A percentile compares a stretch with the other conserved stretches of the same genome.
Evolutionary conservation across 2,329 filamentous ascomycete species (phyloP).

Genomic region (Boeremia exigua): DNA sequence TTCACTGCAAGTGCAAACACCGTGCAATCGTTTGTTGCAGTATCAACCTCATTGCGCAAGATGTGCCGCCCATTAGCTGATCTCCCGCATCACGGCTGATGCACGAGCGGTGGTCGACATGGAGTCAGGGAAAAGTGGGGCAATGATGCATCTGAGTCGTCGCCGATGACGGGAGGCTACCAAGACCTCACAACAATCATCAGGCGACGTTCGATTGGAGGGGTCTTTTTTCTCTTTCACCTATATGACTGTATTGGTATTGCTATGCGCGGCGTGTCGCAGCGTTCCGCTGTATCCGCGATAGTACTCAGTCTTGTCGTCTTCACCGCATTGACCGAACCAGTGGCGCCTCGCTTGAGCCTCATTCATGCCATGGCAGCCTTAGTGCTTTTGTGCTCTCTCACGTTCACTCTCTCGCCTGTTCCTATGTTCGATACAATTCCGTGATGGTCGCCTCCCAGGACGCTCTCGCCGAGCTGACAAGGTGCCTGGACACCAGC

Average conservation of each 20-base stretch:
- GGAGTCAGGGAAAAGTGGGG: conserved; percentile 9
- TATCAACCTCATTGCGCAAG: conserved; percentile 1
- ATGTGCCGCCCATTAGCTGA: conserved; percentile 5
- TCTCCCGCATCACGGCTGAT: conserved; percentile 4
- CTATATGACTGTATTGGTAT: not conserved
- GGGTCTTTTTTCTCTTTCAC: no score
- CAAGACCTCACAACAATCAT: conserved; percentile 1
- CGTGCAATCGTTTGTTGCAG: not conserved
- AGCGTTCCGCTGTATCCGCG: not conserved
- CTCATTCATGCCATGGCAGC: conserved; percentile 14
- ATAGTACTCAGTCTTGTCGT: not conserved
- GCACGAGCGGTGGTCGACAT: conserved; percentile 6
- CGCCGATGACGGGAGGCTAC: conserved; percentile 7
- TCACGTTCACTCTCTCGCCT: conserved; percentile 3
- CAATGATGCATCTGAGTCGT: not conserved
- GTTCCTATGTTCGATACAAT: conserved; percentile 2
- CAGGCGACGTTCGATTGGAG: not conserved
- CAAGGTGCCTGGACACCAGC: conserved; percentile 39
- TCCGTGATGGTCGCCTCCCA: conserved; percentile 26
- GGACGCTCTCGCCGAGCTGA: conserved; percentile 37
- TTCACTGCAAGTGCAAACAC: not conserved
- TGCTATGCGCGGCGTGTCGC: not conserved
- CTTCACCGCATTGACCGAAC: conserved; percentile 13
- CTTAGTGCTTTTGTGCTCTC: not conserved
- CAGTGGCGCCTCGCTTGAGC: conserved; percentile 17